Conservation (phyloP, 768 basidiomycete species). For the Exidia glandulosa region DNA sequence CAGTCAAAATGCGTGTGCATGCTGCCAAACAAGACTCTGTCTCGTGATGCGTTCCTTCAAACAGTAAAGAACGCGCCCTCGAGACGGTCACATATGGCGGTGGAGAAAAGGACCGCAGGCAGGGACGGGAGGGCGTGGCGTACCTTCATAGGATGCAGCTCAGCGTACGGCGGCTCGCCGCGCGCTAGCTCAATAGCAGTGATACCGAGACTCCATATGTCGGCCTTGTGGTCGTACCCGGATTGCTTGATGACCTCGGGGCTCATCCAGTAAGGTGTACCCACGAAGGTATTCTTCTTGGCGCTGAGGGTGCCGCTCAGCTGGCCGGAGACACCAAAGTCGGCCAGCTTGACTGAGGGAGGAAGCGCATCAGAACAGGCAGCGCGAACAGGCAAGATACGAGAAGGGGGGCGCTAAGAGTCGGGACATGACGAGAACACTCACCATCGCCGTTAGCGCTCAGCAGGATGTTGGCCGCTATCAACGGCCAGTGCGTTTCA, state of each 20-base stretch:
- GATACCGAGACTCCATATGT: constrained; percentile 97
- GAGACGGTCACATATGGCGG: too few species aligned
- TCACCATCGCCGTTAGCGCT: constrained; percentile 71
- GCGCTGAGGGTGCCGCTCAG: constrained; percentile 85
- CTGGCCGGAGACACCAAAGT: constrained; percentile 98
- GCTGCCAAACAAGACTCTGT: neutral
- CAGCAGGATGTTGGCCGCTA: constrained; percentile 89
- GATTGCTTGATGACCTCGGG: constrained; percentile 99
- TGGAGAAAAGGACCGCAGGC: neutral
- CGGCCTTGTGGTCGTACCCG: constrained; percentile 97
- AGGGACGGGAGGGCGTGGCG: constrained; percentile 10
- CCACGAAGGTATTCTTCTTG: constrained; percentile 97
- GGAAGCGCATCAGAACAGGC: neutral
- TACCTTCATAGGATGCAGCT: constrained; percentile 98
- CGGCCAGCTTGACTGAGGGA: constrained; percentile 79
- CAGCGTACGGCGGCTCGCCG: constrained; percentile 96
- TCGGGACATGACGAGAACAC: constrained; percentile 1
- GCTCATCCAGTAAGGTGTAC: constrained; percentile 99
- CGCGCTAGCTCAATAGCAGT: constrained; percentile 96
- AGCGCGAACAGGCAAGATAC: neutral
- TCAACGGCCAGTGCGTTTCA: neutral
- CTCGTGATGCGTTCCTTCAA: neutral
- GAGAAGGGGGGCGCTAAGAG: neutral
- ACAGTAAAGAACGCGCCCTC: too few species aligned
- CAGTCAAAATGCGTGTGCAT: neutral